Conservation (phyloP, 495 filamentous ascomycete species). For the Lasiosphaeria hispida region DNA sequence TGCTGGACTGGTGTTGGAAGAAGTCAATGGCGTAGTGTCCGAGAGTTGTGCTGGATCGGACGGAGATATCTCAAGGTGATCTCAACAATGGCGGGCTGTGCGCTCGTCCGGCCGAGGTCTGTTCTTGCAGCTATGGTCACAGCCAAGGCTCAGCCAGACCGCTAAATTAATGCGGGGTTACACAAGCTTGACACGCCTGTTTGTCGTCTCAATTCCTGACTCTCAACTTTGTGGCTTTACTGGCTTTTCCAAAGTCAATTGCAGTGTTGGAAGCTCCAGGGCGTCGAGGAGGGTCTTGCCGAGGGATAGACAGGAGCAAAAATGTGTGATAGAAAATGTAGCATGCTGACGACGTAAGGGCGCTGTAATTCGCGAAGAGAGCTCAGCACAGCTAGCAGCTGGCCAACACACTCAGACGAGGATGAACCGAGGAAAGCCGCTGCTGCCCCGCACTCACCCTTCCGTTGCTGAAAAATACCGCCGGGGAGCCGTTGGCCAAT, state of each 20-base stretch:
- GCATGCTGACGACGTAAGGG: too few species aligned
- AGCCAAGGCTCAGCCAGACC: neutral
- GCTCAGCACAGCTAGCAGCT: too few species aligned
- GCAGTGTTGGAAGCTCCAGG: too few species aligned
- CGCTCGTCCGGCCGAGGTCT: slow-evolving; percentile 7
- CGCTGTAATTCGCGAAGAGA: too few species aligned
- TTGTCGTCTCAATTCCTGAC: too few species aligned
- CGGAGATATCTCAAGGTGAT: neutral
- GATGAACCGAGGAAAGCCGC: slow-evolving; percentile 40
- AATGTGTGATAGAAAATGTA: too few species aligned
- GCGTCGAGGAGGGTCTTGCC: too few species aligned
- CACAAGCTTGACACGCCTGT: neutral
- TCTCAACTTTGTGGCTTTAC: too few species aligned
- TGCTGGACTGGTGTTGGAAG: neutral
- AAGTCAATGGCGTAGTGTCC: neutral
- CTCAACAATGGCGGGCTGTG: too few species aligned
- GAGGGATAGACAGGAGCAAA: too few species aligned
- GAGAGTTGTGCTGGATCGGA: neutral
- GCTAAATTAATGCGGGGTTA: slow-evolving; percentile 4
- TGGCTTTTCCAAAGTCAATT: too few species aligned
- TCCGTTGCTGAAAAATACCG: too few species aligned
- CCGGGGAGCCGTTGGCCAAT: slow-evolving; percentile 33
- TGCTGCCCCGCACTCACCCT: slow-evolving; percentile 18
- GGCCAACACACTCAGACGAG: neutral
- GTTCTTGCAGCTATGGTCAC: neutral